Evolutionary conservation across 2,329 filamentous ascomycete genomes (phyloP).

Genomic region (Venturia carpophila): DNA sequence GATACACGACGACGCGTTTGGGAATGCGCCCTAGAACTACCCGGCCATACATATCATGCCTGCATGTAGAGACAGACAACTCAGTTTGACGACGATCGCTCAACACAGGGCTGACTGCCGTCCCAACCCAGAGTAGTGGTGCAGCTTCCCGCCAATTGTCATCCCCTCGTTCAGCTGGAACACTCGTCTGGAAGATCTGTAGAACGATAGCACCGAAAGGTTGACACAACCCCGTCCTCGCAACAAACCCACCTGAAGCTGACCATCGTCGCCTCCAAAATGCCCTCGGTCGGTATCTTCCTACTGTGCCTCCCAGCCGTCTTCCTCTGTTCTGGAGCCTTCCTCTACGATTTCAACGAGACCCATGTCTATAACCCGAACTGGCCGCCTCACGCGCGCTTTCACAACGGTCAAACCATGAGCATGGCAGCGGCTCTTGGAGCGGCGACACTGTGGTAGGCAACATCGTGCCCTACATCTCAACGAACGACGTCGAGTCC

Average conservation of each 20-base stretch:
- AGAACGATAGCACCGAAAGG: not conserved
- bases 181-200: not conserved
- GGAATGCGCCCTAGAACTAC: not conserved
- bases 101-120: too few relatives aligned
- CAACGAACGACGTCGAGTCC: not conserved
- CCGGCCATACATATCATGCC: not conserved
- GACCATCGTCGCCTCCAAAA: not conserved
- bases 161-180: not conserved
- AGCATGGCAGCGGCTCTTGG: slow-evolving; percentile 30
- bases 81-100: too few relatives aligned
- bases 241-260: not conserved
- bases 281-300: slow-evolving; percentile 23
- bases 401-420: slow-evolving; percentile 25
- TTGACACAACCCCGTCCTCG: not conserved
- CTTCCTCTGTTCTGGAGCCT: slow-evolving; percentile 28
- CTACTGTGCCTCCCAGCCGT: slow-evolving; percentile 29
- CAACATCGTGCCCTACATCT: not conserved
- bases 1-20: too few relatives aligned
- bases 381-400: slow-evolving; percentile 43
- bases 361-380: slow-evolving; percentile 42
- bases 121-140: too few relatives aligned
- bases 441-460: slow-evolving; percentile 19
- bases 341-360: slow-evolving; percentile 32
- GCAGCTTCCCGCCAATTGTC: not conserved
- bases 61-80: not conserved